Conservation (phyloP, 1,139 yeast species). For the Pichia sp. region DNA sequence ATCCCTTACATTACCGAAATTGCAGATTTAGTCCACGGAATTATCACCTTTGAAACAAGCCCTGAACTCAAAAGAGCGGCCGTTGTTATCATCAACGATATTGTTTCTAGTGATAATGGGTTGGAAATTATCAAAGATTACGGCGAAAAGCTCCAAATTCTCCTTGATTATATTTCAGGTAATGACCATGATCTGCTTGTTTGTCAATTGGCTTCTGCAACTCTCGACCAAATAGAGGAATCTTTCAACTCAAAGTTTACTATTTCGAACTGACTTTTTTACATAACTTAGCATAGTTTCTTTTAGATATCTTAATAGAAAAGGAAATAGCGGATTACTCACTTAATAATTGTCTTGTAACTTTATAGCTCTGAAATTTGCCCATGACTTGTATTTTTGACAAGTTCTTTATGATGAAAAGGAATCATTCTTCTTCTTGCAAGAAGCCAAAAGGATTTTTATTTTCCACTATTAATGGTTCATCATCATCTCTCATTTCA, state of each 20-base stretch:
- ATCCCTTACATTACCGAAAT: constrained; percentile 46
- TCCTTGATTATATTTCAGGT: constrained; percentile 42
- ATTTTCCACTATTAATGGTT: constrained; percentile 17
- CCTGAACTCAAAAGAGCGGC: constrained; percentile 70
- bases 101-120: constrained; percentile 42
- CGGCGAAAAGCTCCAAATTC: constrained; percentile 38
- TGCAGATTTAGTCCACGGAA: constrained; percentile 72
- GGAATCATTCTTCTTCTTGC: constrained; percentile 39
- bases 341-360: too few relatives aligned
- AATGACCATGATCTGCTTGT: constrained; percentile 56
- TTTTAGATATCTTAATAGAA: background rate
- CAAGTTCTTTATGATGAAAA: too few relatives aligned
- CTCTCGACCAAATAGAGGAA: constrained; percentile 44
- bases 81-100: constrained; percentile 61
- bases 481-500: constrained; percentile 30
- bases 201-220: constrained; percentile 45
- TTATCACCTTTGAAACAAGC: constrained; percentile 53
- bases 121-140: constrained; percentile 46
- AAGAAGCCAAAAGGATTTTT: constrained; percentile 45
- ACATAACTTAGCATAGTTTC: background rate
- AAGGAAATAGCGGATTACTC: constrained; percentile 27
- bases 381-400: too few relatives aligned
- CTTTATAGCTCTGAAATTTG: too few relatives aligned
- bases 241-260: constrained; percentile 27
- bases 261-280: background rate